These are phyloP conservation scores for Vachellia pachyceras DNA, from an alignment of 306 rosid species.

Conservation along the genomic window DNA sequence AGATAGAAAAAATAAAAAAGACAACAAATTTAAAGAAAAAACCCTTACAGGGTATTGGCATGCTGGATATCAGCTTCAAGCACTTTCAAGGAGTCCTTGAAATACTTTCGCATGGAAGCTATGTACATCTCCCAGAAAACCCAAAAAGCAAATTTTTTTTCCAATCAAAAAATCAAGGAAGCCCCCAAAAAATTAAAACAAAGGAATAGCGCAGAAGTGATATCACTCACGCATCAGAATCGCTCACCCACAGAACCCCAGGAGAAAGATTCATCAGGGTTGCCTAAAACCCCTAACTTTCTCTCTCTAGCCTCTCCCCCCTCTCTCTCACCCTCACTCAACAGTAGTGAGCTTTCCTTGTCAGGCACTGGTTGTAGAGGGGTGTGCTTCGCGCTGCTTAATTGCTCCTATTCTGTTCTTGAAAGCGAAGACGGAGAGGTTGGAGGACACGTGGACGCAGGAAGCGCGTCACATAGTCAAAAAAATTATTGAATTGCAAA, in stretches of 20 bases:
- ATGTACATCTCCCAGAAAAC: slow-evolving; percentile 63
- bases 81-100: slow-evolving; percentile 92
- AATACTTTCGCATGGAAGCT: slow-evolving; percentile 93
- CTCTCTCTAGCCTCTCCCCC: slow-evolving; percentile 20
- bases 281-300: slow-evolving; percentile 41
- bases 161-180: slow-evolving; percentile 10
- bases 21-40: not conserved
- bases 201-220: not conserved
- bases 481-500: slow-evolving; percentile 10
- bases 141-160: not conserved
- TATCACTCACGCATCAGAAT: slow-evolving; percentile 13
- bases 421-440: slow-evolving; percentile 62
- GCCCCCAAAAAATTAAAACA: not conserved
- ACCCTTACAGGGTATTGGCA: slow-evolving; percentile 85
- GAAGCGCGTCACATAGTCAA: slow-evolving; percentile 1
- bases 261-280: not conserved
- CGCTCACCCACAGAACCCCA: slow-evolving; percentile 3
- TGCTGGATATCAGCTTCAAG: slow-evolving; percentile 99
- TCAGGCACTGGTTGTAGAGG: slow-evolving; percentile 18
- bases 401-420: slow-evolving; percentile 69
- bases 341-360: slow-evolving; percentile 9
- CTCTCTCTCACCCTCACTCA: not conserved
- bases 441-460: slow-evolving; percentile 65
- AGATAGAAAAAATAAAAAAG: not conserved
- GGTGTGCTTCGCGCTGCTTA: slow-evolving; percentile 62